A percentile compares a stretch with the other conserved stretches of the same genome.
Conservation (phyloP, 1,139 yeast genomes). For the Magnusiomyces magnusii region DNA sequence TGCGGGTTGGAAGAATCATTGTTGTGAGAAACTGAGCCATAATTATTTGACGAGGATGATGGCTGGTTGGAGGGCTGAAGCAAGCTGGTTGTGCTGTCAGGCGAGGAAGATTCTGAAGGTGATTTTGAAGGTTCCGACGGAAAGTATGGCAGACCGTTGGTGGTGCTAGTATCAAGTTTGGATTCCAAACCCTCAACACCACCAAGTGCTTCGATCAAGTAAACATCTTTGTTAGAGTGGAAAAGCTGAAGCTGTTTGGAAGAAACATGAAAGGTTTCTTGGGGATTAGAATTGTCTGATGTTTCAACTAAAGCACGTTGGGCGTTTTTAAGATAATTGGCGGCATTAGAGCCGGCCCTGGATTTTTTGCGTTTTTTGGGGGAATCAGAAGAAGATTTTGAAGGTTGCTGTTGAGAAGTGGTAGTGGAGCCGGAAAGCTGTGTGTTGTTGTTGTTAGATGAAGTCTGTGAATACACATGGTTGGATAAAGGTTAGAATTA, state of each 20-base stretch:
- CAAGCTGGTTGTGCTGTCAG: not conserved
- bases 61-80: not conserved
- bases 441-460: not conserved
- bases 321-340: not conserved
- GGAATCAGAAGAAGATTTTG: not conserved
- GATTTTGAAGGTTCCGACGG: not conserved
- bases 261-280: constrained; percentile 14
- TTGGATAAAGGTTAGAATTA: no score
- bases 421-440: not conserved
- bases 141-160: not conserved
- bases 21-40: not conserved
- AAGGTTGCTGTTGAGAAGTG: not conserved
- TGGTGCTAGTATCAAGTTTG: constrained; percentile 10
- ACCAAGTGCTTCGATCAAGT: constrained; percentile 31
- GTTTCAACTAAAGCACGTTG: not conserved
- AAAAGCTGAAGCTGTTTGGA: constrained; percentile 33
- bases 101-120: not conserved
- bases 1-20: not conserved
- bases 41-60: not conserved
- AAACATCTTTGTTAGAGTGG: constrained; percentile 37
- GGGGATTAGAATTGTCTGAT: not conserved
- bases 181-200: constrained; percentile 18
- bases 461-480: no score
- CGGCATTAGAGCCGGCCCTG: not conserved
- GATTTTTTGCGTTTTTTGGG: not conserved